A percentile compares a stretch with the other conserved stretches of the same genome.
These are phyloP conservation scores for Amylostereum chailletii DNA, from an alignment of 1,284 basidiomycete species.

Conservation along the genomic window DNA sequence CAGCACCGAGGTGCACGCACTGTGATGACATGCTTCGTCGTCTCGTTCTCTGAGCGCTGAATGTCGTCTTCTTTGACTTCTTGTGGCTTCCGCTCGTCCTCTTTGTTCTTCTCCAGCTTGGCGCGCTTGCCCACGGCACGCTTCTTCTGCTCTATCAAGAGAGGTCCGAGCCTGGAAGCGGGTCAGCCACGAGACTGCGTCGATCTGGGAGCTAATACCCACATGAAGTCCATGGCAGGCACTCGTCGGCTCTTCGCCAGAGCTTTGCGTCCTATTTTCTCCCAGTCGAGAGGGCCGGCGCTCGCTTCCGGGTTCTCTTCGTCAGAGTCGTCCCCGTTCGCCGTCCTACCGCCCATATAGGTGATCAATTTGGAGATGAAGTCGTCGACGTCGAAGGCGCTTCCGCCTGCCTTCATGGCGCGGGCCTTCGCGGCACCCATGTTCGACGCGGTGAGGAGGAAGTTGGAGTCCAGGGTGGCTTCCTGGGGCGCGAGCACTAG, in stretches of 20 bases:
- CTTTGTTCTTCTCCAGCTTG: slow-evolving; percentile 67
- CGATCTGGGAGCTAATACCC: slow-evolving; percentile 15
- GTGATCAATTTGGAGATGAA: slow-evolving; percentile 65
- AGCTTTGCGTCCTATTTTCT: slow-evolving; percentile 63
- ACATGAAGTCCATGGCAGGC: slow-evolving; percentile 77
- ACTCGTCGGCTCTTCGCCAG: slow-evolving; percentile 67
- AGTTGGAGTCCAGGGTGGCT: slow-evolving; percentile 71
- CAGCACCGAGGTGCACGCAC: slow-evolving; percentile 27
- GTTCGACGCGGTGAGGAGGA: slow-evolving; percentile 61
- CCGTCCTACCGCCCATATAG: slow-evolving; percentile 63
- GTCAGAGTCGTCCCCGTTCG: slow-evolving; percentile 39
- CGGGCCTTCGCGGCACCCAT: slow-evolving; percentile 74
- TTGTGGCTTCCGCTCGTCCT: slow-evolving; percentile 59
- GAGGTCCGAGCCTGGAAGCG: slow-evolving; percentile 59
- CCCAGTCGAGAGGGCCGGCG: slow-evolving; percentile 52
- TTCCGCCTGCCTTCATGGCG: slow-evolving; percentile 75
- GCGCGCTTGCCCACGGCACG: slow-evolving; percentile 49
- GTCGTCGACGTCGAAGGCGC: slow-evolving; percentile 79
- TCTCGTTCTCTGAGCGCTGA: slow-evolving; percentile 70
- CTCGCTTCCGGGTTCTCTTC: slow-evolving; percentile 28
- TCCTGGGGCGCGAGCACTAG: slow-evolving; percentile 75
- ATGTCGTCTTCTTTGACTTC: slow-evolving; percentile 74
- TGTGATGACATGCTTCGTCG: slow-evolving; percentile 65
- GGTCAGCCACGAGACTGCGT: background rate
- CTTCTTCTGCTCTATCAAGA: slow-evolving; percentile 72